phyloP scores from a whole-genome alignment of 1,284 basidiomycete genomes.

The Microbotryomycetes sp. region DNA sequence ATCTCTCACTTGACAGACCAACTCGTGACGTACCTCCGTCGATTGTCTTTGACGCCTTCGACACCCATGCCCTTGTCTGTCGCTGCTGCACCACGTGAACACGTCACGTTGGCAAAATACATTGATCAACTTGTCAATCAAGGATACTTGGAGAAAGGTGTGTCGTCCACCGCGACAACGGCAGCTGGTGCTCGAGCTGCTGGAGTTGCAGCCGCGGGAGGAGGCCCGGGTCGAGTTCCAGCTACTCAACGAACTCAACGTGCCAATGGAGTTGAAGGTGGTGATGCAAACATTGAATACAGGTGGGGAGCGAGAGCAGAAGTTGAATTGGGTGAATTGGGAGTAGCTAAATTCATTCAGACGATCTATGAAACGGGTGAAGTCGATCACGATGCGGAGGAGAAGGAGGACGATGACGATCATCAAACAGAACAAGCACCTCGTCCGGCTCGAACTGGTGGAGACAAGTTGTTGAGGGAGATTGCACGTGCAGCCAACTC shows the following conservation, averaged over 20 bases:
- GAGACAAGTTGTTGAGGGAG: slow-evolving; percentile 20
- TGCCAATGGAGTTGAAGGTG: slow-evolving; percentile 9
- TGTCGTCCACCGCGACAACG: background rate
- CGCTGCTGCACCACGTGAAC: slow-evolving; percentile 1
- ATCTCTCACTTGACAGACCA: slow-evolving; percentile 24
- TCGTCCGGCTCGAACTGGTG: no score
- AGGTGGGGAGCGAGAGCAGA: slow-evolving; percentile 41
- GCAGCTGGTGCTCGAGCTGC: background rate
- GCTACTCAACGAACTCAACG: background rate
- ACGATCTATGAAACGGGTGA: slow-evolving; percentile 24
- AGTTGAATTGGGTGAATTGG: slow-evolving; percentile 38
- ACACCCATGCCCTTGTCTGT: slow-evolving; percentile 11
- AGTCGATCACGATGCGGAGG: background rate
- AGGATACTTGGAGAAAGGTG: slow-evolving; percentile 38
- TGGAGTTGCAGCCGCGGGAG: no score
- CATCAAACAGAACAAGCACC: slow-evolving; percentile 1
- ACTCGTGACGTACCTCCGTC: slow-evolving; percentile 26
- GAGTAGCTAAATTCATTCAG: slow-evolving; percentile 38
- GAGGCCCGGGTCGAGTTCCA: background rate
- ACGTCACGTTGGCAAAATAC: slow-evolving; percentile 12
- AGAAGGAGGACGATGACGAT: background rate
- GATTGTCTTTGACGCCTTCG: slow-evolving; percentile 17
- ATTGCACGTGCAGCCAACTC: slow-evolving; percentile 21
- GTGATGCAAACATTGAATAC: slow-evolving; percentile 39
- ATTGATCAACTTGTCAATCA: slow-evolving; percentile 30